Base-by-base conservation (phyloP, 306 rosid species). In the Cucurbita argyrosperma region DNA sequence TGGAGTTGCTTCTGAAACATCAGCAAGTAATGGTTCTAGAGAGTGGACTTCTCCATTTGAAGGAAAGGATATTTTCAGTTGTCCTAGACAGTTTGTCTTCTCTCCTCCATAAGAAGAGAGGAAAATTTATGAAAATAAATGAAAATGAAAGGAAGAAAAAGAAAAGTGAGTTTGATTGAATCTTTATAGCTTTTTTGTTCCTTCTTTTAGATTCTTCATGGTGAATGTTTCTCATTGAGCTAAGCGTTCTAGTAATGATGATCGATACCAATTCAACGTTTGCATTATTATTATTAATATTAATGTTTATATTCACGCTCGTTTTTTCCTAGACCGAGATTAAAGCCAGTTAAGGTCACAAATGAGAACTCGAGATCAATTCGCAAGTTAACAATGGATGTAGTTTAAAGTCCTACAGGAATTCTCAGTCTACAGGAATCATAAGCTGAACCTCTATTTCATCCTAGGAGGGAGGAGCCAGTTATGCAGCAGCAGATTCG, bases 31-130 rank as follows among this genome's bases (percentile, higher is more conserved):
- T 1, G 90, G 88, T 76, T 87, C 94, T 14, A 85, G 92, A 77
- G 97, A 89, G 59, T 95, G 99, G 99, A 84, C 90, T 39, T 91
- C 97, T 74, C 96, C 99, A 5, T 95, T 95, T 30, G 97, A 91
- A 88, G 99, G 94, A 82, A 94, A 89, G 76, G 99, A 91, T 88
- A 88, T 95, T 76, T 95, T 95, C 82, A 89, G 92, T 79, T 84
- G 87, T 83, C 89, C 99, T 38, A 89, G 99, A 85, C 93, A 88
- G 96, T 89, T 84, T 91, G 99, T 95, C 82, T 95, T 90, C 83
- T 91, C 97, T 79, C 97, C 97, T 72, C 82, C 96, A 75, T 91
- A 84, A 84, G 79, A 57, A 69, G 82, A 49, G 87, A 71, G 83
- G 77, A 64, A 40, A 74, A 79, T 75, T 67, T 80, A 75, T 79